Base-by-base conservation (phyloP, 108 stramenopile species). In the Nitzschia palea region DNA sequence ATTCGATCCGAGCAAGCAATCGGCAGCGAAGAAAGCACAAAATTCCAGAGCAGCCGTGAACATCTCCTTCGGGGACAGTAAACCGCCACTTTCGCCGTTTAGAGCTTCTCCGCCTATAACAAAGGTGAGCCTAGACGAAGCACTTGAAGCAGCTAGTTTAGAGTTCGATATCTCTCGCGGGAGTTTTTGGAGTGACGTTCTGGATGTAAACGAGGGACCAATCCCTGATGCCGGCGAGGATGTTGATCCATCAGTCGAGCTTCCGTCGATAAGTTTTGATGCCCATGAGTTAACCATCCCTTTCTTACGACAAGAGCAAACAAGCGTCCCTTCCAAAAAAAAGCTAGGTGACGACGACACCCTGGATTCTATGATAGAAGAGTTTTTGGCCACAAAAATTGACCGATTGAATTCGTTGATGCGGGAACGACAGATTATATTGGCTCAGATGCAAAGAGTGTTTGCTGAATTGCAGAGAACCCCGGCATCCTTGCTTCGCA, bases 281-380 rank as follows among this genome's bases (percentile, higher is more conserved):
- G 55, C 25, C 28, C 8, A 18, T 23, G 54, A 32, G 10, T 12
- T 29, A 5, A 29, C 54, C 5, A 29, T 12, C 29, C 25, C 4
- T 31, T 31, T 55, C 30, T n/a, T n/a, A n/a, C n/a, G n/a, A n/a
- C n/a, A n/a, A n/a, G n/a, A n/a, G n/a, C n/a, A n/a, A n/a, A n/a
- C n/a, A 5, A 29, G 27, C 5, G 25, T 12, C 29, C 25, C 4
- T 31, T 31, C 30, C 30, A 26, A 5, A 14, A 31, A 27, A 17
- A 20, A 35, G n/a, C 2, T 9, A 37, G 18, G 35, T 8, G 57
- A 59, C 20, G 57, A 35, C 5, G 37, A 35, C 36, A 37, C 4
- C 35, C 37, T 59, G 35, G 57, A 59, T 37, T 15, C 2, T 23
- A 59, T 59, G 57, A 59, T 59, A 20, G 57, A 59, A 14, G 20